A percentile compares a stretch with the other conserved stretches of the same genome.
phyloP scores from a whole-genome alignment of 192 early-diverging fungal genomes.

The Pilaira anomala region DNA sequence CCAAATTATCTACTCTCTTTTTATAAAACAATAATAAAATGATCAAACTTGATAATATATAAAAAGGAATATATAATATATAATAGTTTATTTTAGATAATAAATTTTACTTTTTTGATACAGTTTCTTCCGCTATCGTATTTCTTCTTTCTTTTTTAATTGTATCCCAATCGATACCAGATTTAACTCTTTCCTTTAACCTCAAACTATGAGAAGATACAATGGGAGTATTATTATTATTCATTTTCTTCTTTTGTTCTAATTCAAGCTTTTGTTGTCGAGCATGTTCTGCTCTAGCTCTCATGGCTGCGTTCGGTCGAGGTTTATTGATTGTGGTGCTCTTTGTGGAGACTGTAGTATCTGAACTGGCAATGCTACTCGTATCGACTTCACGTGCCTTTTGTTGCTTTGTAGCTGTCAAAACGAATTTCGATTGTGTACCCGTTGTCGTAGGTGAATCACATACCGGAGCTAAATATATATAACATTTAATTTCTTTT shows the following conservation, averaged over 20 bases:
- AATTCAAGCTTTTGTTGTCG: conserved; percentile 25
- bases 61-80: no score
- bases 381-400: no score
- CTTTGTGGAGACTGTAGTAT: no score
- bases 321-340: not conserved
- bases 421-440: no score
- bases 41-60: no score
- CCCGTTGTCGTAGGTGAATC: no score
- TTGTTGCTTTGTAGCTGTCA: no score
- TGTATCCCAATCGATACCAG: conserved; percentile 20
- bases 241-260: conserved; percentile 11
- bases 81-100: no score
- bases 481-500: not conserved
- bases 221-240: not conserved
- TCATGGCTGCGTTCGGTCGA: conserved; percentile 22
- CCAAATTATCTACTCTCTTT: no score
- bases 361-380: no score
- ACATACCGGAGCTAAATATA: not conserved
- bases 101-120: no score
- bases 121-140: not conserved
- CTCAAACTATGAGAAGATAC: conserved; percentile 3
- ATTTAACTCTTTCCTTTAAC: conserved; percentile 15
- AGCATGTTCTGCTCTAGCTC: conserved; percentile 28
- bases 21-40: no score
- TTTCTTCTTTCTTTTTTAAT: conserved; percentile 18